These are phyloP conservation scores for Cordyceps cateniannulata DNA, from an alignment of 2,329 filamentous ascomycete genomes.

Conservation along the genomic window DNA sequence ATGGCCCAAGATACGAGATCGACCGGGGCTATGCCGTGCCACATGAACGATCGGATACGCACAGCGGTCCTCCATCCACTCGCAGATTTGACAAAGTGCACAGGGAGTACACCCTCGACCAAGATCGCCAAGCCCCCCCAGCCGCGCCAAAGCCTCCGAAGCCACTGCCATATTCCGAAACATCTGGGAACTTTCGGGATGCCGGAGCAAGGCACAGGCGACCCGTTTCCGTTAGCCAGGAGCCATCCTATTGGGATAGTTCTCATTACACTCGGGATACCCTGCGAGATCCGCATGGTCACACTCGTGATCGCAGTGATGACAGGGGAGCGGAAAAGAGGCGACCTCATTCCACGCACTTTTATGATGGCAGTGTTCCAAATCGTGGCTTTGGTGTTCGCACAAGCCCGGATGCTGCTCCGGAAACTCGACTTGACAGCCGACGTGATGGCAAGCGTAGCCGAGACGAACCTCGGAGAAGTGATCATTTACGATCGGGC, in stretches of 20 bases:
- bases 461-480: slow-evolving; percentile 24
- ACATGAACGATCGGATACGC: slow-evolving; percentile 31
- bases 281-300: slow-evolving; percentile 32
- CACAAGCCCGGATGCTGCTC: slow-evolving; percentile 29
- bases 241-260: slow-evolving; percentile 42
- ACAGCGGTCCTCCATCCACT: slow-evolving; percentile 56
- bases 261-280: slow-evolving; percentile 44
- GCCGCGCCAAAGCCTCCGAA: slow-evolving; percentile 32
- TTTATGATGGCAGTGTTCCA: slow-evolving; percentile 40
- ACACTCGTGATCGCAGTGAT: slow-evolving; percentile 31
- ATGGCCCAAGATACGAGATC: neutral
- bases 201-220: slow-evolving; percentile 27
- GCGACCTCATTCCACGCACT: slow-evolving; percentile 26
- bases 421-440: neutral
- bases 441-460: slow-evolving; percentile 33
- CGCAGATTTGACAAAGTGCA: slow-evolving; percentile 66
- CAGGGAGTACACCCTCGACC: slow-evolving; percentile 39
- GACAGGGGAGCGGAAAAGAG: slow-evolving; percentile 21
- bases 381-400: slow-evolving; percentile 48
- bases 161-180: slow-evolving; percentile 18
- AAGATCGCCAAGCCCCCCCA: slow-evolving; percentile 31
- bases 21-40: slow-evolving; percentile 27
- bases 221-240: slow-evolving; percentile 48
- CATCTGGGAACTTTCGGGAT: slow-evolving; percentile 13
- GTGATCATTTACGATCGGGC: slow-evolving; percentile 15